Evolutionary conservation across 1,284 basidiomycete genomes (phyloP).

Genomic region (Ceraceosorus guamensis): DNA sequence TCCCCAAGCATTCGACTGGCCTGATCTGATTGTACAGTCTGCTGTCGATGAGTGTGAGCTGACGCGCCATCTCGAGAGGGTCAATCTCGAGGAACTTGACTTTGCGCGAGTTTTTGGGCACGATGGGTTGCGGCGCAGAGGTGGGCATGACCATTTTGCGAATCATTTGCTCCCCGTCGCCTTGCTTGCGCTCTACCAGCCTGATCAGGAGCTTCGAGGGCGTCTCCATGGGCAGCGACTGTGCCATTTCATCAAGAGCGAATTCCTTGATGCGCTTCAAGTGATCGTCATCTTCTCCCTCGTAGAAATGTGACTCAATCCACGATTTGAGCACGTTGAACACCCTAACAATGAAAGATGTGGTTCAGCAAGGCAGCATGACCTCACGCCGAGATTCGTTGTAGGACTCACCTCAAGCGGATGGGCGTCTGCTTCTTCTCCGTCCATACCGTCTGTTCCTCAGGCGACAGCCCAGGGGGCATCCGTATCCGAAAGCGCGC

Average conservation of each 20-base stretch:
- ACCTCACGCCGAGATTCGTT: not conserved
- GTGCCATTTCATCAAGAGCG: slow-evolving; percentile 42
- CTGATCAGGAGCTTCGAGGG: slow-evolving; percentile 44
- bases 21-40: slow-evolving; percentile 79
- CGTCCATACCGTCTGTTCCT: slow-evolving; percentile 72
- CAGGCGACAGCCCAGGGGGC: slow-evolving; percentile 62
- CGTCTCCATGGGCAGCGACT: slow-evolving; percentile 23
- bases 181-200: slow-evolving; percentile 46
- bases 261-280: slow-evolving; percentile 47
- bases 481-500: slow-evolving; percentile 73
- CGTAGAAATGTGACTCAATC: slow-evolving; percentile 50
- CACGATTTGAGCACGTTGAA: slow-evolving; percentile 51
- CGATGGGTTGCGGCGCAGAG: slow-evolving; percentile 57
- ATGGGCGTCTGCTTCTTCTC: slow-evolving; percentile 83
- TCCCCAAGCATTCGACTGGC: slow-evolving; percentile 76
- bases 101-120: slow-evolving; percentile 68
- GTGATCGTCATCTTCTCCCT: slow-evolving; percentile 45
- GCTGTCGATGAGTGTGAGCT: slow-evolving; percentile 88
- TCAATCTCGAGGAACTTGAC: slow-evolving; percentile 82
- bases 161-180: slow-evolving; percentile 32
- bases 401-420: slow-evolving; percentile 50
- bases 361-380: not conserved
- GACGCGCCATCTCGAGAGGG: slow-evolving; percentile 80
- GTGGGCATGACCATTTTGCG: slow-evolving; percentile 41
- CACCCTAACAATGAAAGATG: no score